A percentile compares a stretch with the other conserved stretches of the same genome.
Conservation (phyloP, 148 eudicot species). For the Cornus florida region DNA sequence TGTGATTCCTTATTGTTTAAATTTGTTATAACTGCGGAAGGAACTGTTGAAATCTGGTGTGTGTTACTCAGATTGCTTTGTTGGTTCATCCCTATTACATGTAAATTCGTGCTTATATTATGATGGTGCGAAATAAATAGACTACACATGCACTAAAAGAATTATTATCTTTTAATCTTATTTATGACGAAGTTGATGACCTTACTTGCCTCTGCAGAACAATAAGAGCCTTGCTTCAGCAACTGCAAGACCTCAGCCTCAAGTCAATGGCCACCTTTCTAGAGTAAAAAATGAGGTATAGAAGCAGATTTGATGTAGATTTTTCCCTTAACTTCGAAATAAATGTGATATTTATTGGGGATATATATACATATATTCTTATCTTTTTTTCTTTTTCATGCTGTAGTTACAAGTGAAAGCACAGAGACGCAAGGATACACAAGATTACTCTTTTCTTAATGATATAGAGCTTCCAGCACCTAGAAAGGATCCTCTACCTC, state of each 20-base stretch:
- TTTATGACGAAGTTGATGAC: neutral
- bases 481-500: conserved; percentile 36
- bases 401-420: conserved; percentile 59
- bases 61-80: no score
- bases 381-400: neutral
- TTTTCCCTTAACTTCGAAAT: neutral
- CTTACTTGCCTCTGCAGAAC: conserved; percentile 27
- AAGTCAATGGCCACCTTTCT: conserved; percentile 23
- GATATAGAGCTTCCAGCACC: conserved; percentile 68
- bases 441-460: conserved; percentile 94
- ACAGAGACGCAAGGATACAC: conserved; percentile 61
- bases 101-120: neutral
- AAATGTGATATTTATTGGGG: neutral
- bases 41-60: no score
- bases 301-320: neutral
- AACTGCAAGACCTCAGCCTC: conserved; percentile 41
- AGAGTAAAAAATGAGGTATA: conserved; percentile 39
- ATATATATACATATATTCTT: neutral
- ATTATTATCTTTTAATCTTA: neutral
- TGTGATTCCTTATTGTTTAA: no score
- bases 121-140: neutral
- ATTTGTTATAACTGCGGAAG: no score
- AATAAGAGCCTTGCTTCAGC: conserved; percentile 42
- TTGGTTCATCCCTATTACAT: no score
- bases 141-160: neutral